A percentile compares a stretch with the other conserved stretches of the same genome.
Evolutionary conservation across 805 yeast genomes (phyloP).

Genomic region (Kluyveromyces dobzhanskii): DNA sequence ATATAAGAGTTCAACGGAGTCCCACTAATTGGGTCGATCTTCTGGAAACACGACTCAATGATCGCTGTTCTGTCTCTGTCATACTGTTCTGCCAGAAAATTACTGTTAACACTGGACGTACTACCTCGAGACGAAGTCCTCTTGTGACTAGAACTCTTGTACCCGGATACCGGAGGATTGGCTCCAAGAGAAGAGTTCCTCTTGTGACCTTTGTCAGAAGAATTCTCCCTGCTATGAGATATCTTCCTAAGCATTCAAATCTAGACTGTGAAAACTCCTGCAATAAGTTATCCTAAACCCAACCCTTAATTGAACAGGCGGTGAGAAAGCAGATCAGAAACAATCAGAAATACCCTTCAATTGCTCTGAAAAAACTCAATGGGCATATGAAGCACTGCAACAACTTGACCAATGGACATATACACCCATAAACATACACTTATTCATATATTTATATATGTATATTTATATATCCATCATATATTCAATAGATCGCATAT

Average conservation of each 20-base stretch:
- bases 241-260: slow-evolving; percentile 20
- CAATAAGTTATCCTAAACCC: too few species aligned
- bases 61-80: slow-evolving; percentile 45
- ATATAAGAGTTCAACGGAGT: slow-evolving; percentile 49
- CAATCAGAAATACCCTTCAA: too few species aligned
- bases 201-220: slow-evolving; percentile 24
- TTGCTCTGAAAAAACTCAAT: too few species aligned
- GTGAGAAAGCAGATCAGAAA: too few species aligned
- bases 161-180: slow-evolving; percentile 23
- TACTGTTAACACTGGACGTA: slow-evolving; percentile 23
- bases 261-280: too few species aligned
- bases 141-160: slow-evolving; percentile 18
- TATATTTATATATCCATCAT: too few species aligned
- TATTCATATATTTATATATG: too few species aligned
- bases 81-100: slow-evolving; percentile 45
- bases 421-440: too few species aligned
- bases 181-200: slow-evolving; percentile 14
- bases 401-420: too few species aligned
- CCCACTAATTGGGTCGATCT: slow-evolving; percentile 33
- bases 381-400: too few species aligned
- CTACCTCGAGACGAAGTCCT: slow-evolving; percentile 30
- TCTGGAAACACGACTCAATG: slow-evolving; percentile 42
- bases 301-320: too few species aligned
- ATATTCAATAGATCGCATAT: too few species aligned
- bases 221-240: slow-evolving; percentile 27